Evolutionary conservation across 73 alveolate genomes (phyloP).

Genomic region (Blepharisma stoltei): DNA sequence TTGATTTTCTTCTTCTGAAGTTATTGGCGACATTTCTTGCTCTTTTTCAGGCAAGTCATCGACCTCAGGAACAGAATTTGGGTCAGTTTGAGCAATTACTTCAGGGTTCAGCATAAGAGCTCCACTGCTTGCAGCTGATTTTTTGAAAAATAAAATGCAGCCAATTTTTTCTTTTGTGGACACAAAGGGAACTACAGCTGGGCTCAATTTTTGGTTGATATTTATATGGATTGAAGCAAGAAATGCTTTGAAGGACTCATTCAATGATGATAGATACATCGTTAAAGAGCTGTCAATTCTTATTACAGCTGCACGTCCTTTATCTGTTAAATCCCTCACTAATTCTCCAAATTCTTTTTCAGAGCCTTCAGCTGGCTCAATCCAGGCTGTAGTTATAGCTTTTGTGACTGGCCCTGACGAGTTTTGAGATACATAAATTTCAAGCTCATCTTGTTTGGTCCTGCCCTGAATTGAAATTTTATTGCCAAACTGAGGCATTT

Average conservation of each 20-base stretch:
- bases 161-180: conserved; percentile 9
- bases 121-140: not conserved
- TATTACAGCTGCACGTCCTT: conserved; percentile 19
- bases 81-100: conserved; percentile 13
- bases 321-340: not conserved
- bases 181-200: not conserved
- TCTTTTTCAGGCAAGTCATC: conserved; percentile 26
- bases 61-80: not conserved
- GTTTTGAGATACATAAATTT: conserved; percentile 15
- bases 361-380: conserved; percentile 5
- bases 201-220: conserved; percentile 18
- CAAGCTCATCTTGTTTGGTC: conserved; percentile 21
- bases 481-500: not conserved
- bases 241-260: conserved; percentile 10
- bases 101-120: conserved; percentile 25
- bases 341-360: conserved; percentile 12
- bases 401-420: not conserved
- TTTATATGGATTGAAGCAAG: not conserved
- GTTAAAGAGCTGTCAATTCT: conserved; percentile 25
- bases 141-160: conserved; percentile 3
- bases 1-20: conserved; percentile 15
- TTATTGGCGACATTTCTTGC: conserved; percentile 15
- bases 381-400: conserved; percentile 20
- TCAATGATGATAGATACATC: conserved; percentile 14
- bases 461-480: conserved; percentile 5